phyloP scores from a whole-genome alignment of 2,329 filamentous ascomycete genomes.

The Penicillium thymicola region DNA sequence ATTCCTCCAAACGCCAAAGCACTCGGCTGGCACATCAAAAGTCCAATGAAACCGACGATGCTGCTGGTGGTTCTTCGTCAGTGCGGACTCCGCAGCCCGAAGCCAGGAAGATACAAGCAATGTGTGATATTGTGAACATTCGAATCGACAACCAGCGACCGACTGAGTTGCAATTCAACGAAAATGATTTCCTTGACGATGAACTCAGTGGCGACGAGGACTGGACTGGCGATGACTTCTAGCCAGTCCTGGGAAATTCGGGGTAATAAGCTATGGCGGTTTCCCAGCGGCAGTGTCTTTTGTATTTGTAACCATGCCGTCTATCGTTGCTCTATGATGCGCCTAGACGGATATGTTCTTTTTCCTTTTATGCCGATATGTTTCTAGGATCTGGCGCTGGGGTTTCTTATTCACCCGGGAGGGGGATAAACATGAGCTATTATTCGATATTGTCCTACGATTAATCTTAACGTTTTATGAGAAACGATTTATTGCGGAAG shows the following conservation, averaged over 20 bases:
- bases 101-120: slow-evolving; percentile 47
- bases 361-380: not conserved
- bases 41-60: slow-evolving; percentile 26
- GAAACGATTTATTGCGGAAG: too few species aligned
- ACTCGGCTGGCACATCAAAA: slow-evolving; percentile 35
- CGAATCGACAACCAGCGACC: slow-evolving; percentile 62
- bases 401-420: not conserved
- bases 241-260: slow-evolving; percentile 22
- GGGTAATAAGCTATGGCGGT: slow-evolving; percentile 15
- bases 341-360: not conserved
- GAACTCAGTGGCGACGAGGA: slow-evolving; percentile 61
- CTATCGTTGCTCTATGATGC: not conserved
- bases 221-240: slow-evolving; percentile 52
- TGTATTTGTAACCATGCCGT: not conserved
- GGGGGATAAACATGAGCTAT: not conserved
- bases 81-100: slow-evolving; percentile 1
- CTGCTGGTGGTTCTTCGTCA: not conserved
- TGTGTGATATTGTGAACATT: slow-evolving; percentile 58
- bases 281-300: not conserved
- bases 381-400: not conserved
- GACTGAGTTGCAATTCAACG: slow-evolving; percentile 55
- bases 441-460: not conserved
- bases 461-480: not conserved
- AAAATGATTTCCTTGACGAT: slow-evolving; percentile 59
- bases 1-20: slow-evolving; percentile 40